Evolutionary conservation across 1,284 basidiomycete genomes (phyloP).

Genomic region (Rhodotorula glutinis): DNA sequence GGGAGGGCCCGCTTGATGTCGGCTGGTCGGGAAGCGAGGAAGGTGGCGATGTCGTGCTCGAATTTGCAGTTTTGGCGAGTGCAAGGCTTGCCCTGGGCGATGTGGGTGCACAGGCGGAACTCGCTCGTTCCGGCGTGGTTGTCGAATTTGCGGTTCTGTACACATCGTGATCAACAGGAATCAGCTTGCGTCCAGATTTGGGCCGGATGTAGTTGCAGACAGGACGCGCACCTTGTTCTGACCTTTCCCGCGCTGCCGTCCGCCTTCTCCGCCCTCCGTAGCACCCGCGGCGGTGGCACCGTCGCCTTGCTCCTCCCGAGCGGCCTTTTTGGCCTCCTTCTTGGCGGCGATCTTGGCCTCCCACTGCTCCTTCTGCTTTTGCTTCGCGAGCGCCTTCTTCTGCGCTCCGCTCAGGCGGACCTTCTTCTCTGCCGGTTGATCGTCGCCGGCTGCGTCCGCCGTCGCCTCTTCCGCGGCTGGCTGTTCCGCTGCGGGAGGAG

Average conservation of each 20-base stretch:
- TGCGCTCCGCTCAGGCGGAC: constrained; percentile 34
- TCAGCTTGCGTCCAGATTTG: too few relatives aligned
- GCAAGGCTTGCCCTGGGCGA: constrained; percentile 64
- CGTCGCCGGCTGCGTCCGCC: background rate
- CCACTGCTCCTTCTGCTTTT: constrained; percentile 27
- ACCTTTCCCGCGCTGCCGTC: constrained; percentile 49
- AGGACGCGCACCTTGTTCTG: constrained; percentile 75
- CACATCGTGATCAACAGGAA: too few relatives aligned
- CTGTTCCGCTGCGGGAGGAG: constrained; percentile 55
- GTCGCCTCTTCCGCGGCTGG: background rate
- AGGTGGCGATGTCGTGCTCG: constrained; percentile 72
- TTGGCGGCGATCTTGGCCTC: constrained; percentile 33
- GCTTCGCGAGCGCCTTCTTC: constrained; percentile 35
- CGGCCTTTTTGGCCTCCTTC: constrained; percentile 17
- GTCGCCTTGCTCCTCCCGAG: constrained; percentile 1
- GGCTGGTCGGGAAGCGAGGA: constrained; percentile 69
- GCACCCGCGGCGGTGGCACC: background rate
- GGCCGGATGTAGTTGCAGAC: too few relatives aligned
- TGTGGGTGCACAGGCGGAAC: constrained; percentile 68
- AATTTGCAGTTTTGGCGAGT: constrained; percentile 66
- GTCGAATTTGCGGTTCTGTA: constrained; percentile 33
- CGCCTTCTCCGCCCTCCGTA: constrained; percentile 2
- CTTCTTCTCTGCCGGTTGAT: constrained; percentile 32
- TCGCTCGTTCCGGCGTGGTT: constrained; percentile 56
- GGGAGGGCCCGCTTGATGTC: constrained; percentile 62